Evolutionary conservation across 2,329 filamentous ascomycete genomes (phyloP), one percentile per base, ranked within the genome.

Genomic region (Epichloe sp.): DNA sequence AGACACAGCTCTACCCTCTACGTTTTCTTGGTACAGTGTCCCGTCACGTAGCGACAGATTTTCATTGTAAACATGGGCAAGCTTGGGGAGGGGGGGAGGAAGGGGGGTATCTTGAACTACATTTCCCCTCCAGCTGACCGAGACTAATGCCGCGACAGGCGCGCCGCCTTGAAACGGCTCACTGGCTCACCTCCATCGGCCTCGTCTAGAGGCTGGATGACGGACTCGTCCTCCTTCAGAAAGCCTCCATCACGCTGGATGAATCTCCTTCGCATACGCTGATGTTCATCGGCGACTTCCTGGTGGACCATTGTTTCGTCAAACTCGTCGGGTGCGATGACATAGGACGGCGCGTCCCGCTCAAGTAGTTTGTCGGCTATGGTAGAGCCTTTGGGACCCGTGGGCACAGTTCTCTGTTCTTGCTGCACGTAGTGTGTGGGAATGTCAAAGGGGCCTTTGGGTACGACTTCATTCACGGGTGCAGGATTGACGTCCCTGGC

Each of bases 161-260:
- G 76, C 2, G 84, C 84, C 47, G 84, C 83, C 69, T 81, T 86
- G 69, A 89, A 89, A 54, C 82, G 78, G 70, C 85, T 88, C 56
- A 88, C 66, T 59, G 76, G 79, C 65, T 77, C 78, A 47, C 77
- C 78, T 44, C 81, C 80, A 47, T 83, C 78, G 26, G 78, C 74
- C 59, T 89, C 80, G 50, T 83, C 82, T 44, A 89, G 71, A 1
- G 85, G 79, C 49, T 85, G 76, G 45, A 82, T 78, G 17, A 78
- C 77, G 49, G 79, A 74, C 53, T 88, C 82, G 53, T 86, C 80
- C 58, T 88, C 79, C 52, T 80, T 77, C 59, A 85, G 70, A 65
- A 95, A 95, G 3, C 89, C 89, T 48, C 89, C 89, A 59, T 93
- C 81, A 58, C 82, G 78, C 58, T 88, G 81, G 50, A 96, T 89